A percentile compares a stretch with the other conserved stretches of the same genome.
These are phyloP conservation scores for Naganishia friedmannii DNA, from an alignment of 768 basidiomycete species.

Conservation along the genomic window DNA sequence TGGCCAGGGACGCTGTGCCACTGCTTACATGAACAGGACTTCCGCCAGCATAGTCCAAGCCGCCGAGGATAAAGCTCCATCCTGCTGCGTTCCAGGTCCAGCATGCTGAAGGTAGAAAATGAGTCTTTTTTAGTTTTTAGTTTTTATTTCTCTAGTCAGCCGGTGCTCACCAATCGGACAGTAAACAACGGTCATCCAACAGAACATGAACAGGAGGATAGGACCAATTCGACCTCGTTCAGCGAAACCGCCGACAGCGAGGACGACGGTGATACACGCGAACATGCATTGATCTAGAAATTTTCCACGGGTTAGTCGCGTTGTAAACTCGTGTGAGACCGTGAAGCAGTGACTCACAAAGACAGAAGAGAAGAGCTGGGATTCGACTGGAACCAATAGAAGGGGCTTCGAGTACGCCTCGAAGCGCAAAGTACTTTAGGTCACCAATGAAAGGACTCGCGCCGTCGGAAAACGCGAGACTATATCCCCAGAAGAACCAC, in stretches of 20 bases:
- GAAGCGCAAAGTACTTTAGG: slow-evolving; percentile 72
- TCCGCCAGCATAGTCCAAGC: slow-evolving; percentile 79
- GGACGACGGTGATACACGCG: slow-evolving; percentile 46
- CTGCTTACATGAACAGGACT: slow-evolving; percentile 43
- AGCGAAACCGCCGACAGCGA: slow-evolving; percentile 61
- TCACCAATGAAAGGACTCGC: slow-evolving; percentile 75
- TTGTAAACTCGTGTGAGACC: not conserved
- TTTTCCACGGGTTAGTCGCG: too few species aligned
- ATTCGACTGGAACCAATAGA: slow-evolving; percentile 77
- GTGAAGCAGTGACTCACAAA: slow-evolving; percentile 59
- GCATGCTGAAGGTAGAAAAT: slow-evolving; percentile 3
- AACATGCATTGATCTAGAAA: slow-evolving; percentile 34
- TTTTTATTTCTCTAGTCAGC: too few species aligned
- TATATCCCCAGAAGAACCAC: slow-evolving; percentile 71
- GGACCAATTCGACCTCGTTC: slow-evolving; percentile 82
- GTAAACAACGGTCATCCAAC: slow-evolving; percentile 84
- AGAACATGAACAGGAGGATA: slow-evolving; percentile 69
- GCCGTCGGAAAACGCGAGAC: slow-evolving; percentile 72
- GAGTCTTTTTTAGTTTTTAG: too few species aligned
- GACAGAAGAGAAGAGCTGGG: slow-evolving; percentile 76
- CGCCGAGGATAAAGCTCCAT: slow-evolving; percentile 74
- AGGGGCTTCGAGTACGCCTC: slow-evolving; percentile 66
- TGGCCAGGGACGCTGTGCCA: slow-evolving; percentile 79
- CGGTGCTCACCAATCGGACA: slow-evolving; percentile 69
- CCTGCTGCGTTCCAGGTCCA: slow-evolving; percentile 65